A percentile compares a stretch with the other conserved stretches of the same genome.
Evolutionary conservation across 2,329 filamentous ascomycete species (phyloP).

Genomic region (Truncatella angustata): DNA sequence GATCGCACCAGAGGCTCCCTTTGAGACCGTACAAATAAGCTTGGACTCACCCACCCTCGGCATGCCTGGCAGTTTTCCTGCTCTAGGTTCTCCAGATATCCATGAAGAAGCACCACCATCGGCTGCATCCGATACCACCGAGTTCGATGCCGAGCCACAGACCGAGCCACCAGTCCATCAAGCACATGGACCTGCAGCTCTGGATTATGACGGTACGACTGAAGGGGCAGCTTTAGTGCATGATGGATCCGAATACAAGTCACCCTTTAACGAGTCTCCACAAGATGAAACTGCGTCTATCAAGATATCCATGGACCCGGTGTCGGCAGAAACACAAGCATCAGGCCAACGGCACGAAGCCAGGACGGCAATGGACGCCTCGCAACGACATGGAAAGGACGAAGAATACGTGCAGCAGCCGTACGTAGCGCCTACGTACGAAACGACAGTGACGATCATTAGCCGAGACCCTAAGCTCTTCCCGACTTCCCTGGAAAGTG

Average conservation of each 20-base stretch:
- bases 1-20: neutral
- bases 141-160: constrained; percentile 73
- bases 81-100: constrained; percentile 33
- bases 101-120: constrained; percentile 53
- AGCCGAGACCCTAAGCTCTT: constrained; percentile 41
- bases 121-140: constrained; percentile 61
- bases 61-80: constrained; percentile 62
- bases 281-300: constrained; percentile 37
- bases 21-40: neutral
- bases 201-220: constrained; percentile 12
- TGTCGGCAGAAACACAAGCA: constrained; percentile 22
- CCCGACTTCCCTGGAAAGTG: constrained; percentile 12
- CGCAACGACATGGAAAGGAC: constrained; percentile 32
- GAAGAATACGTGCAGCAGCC: constrained; percentile 41
- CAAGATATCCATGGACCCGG: constrained; percentile 38
- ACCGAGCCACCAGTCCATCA: constrained; percentile 47
- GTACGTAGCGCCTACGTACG: constrained; percentile 34
- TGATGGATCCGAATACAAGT: constrained; percentile 44
- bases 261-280: constrained; percentile 45
- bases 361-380: constrained; percentile 22
- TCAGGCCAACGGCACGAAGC: constrained; percentile 25
- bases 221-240: constrained; percentile 21
- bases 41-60: constrained; percentile 65
- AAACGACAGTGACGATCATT: constrained; percentile 50
- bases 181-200: constrained; percentile 13